Evolutionary conservation across 768 basidiomycete genomes (phyloP).

Genomic region (Hemileccinum impolitum): DNA sequence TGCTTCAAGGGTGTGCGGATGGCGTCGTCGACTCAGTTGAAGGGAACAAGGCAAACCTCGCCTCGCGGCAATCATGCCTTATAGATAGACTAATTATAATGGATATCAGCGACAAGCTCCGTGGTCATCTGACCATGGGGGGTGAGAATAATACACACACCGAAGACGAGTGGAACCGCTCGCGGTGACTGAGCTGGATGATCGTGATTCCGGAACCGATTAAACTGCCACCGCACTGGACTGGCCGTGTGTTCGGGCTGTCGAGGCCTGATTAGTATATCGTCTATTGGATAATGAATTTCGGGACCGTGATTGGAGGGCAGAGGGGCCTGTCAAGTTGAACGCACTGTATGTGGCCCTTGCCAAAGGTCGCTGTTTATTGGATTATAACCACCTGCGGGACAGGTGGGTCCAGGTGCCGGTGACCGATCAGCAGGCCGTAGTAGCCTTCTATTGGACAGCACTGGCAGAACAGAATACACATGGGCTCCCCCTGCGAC

Average conservation of each 20-base stretch:
- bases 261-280: too few relatives aligned
- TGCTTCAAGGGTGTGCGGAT: too few relatives aligned
- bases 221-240: too few relatives aligned
- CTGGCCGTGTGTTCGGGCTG: too few relatives aligned
- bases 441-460: not conserved
- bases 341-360: too few relatives aligned
- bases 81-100: not conserved
- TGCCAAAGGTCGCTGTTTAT: not conserved
- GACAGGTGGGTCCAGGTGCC: not conserved
- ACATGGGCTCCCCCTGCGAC: too few relatives aligned
- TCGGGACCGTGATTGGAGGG: not conserved
- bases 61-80: not conserved
- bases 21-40: slow-evolving; percentile 6
- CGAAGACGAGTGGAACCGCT: not conserved
- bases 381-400: not conserved
- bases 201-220: too few relatives aligned
- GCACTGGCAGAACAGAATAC: too few relatives aligned
- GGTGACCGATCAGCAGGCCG: not conserved
- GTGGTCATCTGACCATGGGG: not conserved
- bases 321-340: not conserved
- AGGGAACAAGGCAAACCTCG: not conserved
- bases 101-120: not conserved
- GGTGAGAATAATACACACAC: too few relatives aligned
- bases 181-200: too few relatives aligned
- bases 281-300: not conserved